Conservation (phyloP, 148 eudicot genomes). For the Drosera capensis region DNA sequence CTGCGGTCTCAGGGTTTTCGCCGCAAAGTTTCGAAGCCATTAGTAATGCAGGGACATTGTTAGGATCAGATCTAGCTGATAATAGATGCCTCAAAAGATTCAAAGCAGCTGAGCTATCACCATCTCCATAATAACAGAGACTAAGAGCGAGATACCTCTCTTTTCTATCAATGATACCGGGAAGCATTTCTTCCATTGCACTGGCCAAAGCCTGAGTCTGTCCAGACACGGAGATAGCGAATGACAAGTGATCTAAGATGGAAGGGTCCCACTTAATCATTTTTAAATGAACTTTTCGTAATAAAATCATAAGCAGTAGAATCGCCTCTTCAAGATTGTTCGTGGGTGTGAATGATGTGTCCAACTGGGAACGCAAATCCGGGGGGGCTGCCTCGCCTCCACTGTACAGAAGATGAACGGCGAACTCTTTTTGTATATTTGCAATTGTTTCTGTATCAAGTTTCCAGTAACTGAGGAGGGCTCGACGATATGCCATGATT, state of each 20-base stretch:
- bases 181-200: conserved; percentile 68
- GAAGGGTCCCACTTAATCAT: conserved; percentile 86
- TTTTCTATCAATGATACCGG: conserved; percentile 39
- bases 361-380: conserved; percentile 42
- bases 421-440: conserved; percentile 74
- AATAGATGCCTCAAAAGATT: conserved; percentile 49
- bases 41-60: conserved; percentile 36
- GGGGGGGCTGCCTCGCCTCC: conserved; percentile 58
- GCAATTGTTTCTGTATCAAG: conserved; percentile 49
- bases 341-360: conserved; percentile 56
- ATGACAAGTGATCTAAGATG: conserved; percentile 69
- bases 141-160: conserved; percentile 57
- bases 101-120: conserved; percentile 42
- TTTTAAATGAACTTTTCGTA: conserved; percentile 34
- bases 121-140: conserved; percentile 64
- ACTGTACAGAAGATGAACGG: conserved; percentile 76
- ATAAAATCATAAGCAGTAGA: conserved; percentile 54
- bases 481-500: conserved; percentile 55
- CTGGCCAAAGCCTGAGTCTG: conserved; percentile 47
- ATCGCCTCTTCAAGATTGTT: conserved; percentile 81
- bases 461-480: conserved; percentile 67
- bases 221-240: conserved; percentile 55
- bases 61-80: conserved; percentile 27
- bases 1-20: conserved; percentile 21
- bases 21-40: conserved; percentile 65